These are phyloP conservation scores for Gossypium longicalyx DNA, from an alignment of 345 rosid genomes.

Conservation along the genomic window DNA sequence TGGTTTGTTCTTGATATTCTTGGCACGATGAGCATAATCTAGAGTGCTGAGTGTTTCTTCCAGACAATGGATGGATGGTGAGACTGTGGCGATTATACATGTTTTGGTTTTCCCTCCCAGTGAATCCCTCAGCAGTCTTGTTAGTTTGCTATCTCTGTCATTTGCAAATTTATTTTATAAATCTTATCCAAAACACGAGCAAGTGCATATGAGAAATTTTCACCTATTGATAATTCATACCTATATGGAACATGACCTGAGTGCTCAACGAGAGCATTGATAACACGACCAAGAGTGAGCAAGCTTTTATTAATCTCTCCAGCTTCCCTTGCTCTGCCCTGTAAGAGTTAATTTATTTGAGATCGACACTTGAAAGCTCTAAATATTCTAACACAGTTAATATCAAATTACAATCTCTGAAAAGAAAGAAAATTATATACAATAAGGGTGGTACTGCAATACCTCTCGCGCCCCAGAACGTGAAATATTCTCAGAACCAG, in stretches of 20 bases:
- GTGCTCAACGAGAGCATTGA: constrained; percentile 95
- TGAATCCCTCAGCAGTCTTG: constrained; percentile 94
- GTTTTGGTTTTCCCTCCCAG: constrained; percentile 98
- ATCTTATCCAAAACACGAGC: constrained; percentile 11
- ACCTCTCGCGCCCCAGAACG: constrained; percentile 99
- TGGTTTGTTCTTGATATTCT: constrained; percentile 96
- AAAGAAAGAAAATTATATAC: constrained; percentile 8
- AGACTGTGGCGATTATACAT: constrained; percentile 94
- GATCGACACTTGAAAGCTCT: constrained; percentile 5
- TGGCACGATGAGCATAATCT: constrained; percentile 96
- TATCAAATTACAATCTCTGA: constrained; percentile 17
- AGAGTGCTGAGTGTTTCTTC: constrained; percentile 98
- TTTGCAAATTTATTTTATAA: constrained; percentile 19
- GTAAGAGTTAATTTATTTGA: constrained; percentile 29
- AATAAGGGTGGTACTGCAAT: constrained; percentile 15
- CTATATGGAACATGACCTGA: constrained; percentile 97
- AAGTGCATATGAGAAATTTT: constrained; percentile 3
- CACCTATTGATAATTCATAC: constrained; percentile 27
- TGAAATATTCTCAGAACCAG: constrained; percentile 98
- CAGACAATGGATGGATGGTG: constrained; percentile 86
- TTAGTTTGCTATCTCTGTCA: constrained; percentile 91
- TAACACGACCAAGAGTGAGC: constrained; percentile 97
- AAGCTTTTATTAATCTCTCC: constrained; percentile 98
- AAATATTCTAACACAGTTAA: background rate
- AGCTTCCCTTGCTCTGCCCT: constrained; percentile 99